Conservation (phyloP, 768 basidiomycete species). For the Pisolithus microcarpus region DNA sequence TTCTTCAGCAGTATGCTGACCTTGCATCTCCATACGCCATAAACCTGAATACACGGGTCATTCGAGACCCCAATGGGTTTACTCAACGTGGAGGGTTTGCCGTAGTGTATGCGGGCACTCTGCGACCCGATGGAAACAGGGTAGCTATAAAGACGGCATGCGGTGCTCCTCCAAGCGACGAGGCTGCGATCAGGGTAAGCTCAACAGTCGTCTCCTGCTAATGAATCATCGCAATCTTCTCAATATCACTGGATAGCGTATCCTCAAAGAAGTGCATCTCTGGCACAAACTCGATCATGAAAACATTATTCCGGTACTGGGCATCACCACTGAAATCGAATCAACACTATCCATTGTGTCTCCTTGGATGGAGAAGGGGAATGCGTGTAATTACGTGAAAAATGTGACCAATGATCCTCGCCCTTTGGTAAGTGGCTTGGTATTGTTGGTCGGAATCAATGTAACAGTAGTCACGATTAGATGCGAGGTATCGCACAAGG, state of each 20-base stretch:
- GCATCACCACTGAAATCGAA: background rate
- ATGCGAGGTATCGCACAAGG: slow-evolving; percentile 32
- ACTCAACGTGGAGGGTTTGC: background rate
- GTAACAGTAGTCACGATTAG: slow-evolving; percentile 8
- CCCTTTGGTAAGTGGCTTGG: background rate
- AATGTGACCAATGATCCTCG: background rate
- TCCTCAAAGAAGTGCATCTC: background rate
- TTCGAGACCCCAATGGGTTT: background rate
- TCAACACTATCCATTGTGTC: background rate
- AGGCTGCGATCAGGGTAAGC: background rate
- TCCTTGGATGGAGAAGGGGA: background rate
- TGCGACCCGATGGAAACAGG: background rate
- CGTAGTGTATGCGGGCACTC: background rate
- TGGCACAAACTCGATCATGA: background rate
- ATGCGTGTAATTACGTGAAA: background rate
- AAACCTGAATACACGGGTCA: background rate
- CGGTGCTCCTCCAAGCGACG: background rate
- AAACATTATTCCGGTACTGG: background rate
- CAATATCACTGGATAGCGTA: background rate
- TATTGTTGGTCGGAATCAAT: background rate
- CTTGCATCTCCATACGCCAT: background rate
- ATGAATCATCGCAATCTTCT: background rate
- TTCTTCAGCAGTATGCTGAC: no score
- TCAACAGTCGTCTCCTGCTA: background rate
- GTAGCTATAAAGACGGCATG: background rate